phyloP scores from a whole-genome alignment of 805 yeast genomes.

The Wickerhamiella azyma region DNA sequence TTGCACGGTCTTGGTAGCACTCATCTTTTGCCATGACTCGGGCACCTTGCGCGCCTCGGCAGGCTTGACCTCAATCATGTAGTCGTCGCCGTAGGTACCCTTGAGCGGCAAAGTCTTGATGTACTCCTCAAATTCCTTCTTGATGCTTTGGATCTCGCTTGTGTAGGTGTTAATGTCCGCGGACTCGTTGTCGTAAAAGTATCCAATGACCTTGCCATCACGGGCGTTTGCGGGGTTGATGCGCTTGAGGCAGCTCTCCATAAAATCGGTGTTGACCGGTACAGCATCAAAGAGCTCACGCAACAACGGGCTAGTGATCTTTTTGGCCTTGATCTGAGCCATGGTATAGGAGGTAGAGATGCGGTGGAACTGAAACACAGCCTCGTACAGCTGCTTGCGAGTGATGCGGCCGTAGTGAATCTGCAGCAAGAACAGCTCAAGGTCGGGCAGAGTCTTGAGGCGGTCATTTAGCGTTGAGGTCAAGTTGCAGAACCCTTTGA shows the following conservation, averaged over 20 bases:
- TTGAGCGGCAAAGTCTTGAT: conserved; percentile 33
- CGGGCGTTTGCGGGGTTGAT: conserved; percentile 20
- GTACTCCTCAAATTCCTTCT: conserved; percentile 38
- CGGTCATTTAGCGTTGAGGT: conserved; percentile 22
- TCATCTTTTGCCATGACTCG: conserved; percentile 59
- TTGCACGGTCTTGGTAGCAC: conserved; percentile 52
- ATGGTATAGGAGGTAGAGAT: conserved; percentile 18
- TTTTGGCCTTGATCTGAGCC: conserved; percentile 18
- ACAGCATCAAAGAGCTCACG: conserved; percentile 29
- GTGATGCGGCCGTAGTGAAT: conserved; percentile 46
- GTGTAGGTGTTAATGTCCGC: conserved; percentile 19
- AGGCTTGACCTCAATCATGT: conserved; percentile 56
- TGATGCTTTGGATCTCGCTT: conserved; percentile 32
- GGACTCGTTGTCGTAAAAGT: conserved; percentile 5
- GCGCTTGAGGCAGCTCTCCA: conserved; percentile 20
- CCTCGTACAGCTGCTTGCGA: conserved; percentile 45
- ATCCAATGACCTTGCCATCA: conserved; percentile 12
- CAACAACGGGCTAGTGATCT: conserved; percentile 28
- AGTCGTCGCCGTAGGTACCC: conserved; percentile 46
- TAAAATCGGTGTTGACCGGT: conserved; percentile 23
- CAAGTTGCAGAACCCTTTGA: conserved; percentile 9
- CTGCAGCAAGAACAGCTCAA: conserved; percentile 43
- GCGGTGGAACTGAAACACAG: conserved; percentile 34
- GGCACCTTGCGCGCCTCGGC: conserved; percentile 48
- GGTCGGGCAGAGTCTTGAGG: conserved; percentile 35